These are phyloP conservation scores for Trichoderma brevicompactum DNA, from an alignment of 2,329 filamentous ascomycete genomes.

Conservation along the genomic window DNA sequence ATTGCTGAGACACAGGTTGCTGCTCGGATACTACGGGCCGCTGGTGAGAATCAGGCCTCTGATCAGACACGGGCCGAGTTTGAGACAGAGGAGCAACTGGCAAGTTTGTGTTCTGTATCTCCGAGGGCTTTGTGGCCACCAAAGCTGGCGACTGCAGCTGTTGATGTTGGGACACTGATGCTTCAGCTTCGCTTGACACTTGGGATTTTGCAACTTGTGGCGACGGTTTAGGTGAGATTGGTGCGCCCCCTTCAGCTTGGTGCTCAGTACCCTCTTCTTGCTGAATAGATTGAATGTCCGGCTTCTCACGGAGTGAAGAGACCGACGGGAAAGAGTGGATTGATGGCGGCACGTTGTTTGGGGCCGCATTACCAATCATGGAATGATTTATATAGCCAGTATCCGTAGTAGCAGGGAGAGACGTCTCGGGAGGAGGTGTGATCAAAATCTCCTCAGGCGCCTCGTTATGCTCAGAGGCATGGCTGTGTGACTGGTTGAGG, in stretches of 20 bases:
- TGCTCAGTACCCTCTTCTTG: background rate
- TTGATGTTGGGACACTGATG: constrained; percentile 8
- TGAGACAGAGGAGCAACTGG: constrained; percentile 6
- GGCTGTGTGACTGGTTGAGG: background rate
- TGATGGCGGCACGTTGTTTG: background rate
- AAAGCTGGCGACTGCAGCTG: constrained; percentile 7
- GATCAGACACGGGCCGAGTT: background rate
- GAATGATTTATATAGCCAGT: background rate
- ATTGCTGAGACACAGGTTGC: background rate
- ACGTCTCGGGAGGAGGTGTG: constrained; percentile 12
- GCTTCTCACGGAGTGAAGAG: constrained; percentile 14
- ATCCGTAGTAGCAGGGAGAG: background rate
- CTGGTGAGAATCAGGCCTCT: background rate
- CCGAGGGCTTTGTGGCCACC: background rate
- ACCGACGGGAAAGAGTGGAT: constrained; percentile 25
- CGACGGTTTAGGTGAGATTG: constrained; percentile 16
- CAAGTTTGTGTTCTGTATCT: background rate
- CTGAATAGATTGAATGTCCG: constrained; percentile 1
- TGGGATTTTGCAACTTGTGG: constrained; percentile 17
- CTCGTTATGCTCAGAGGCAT: background rate
- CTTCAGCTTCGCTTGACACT: constrained; percentile 8
- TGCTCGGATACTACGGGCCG: background rate
- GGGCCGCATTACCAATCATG: background rate
- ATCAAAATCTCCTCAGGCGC: constrained; percentile 1
- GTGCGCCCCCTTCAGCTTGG: background rate